Evolutionary conservation across 345 rosid genomes (phyloP), one percentile per base, ranked within the genome.

Genomic region (Chamaenerion angustifolium): DNA sequence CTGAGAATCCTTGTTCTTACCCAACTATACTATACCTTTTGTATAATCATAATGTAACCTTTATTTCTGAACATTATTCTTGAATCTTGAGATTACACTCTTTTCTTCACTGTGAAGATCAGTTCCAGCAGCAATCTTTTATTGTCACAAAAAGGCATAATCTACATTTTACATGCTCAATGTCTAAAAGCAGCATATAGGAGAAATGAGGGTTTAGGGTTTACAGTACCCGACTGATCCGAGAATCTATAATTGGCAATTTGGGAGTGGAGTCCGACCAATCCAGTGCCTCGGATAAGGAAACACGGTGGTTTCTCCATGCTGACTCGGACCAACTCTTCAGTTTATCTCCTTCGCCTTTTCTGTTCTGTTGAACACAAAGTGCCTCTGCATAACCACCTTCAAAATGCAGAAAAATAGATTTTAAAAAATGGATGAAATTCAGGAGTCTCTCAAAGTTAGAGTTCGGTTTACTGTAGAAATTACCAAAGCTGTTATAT

Each of bases 361-460:
- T 79, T 47, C 97, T 77, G 65, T 79, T 77, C 31, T 82, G 77
- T 60, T 88, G 88, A 53, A 88, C 61, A 42, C 71, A 63, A 11
- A 88, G 96, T 16, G 66, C 64, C 66, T 77, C 95, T 1, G 82
- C 96, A 62, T 81, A 82, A 6, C 88, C 94, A 13, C 90, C 96
- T 83, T 58, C 56, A 37, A 11, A 60, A 9, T 16, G 31, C 35
- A 12, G 15, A 31, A 7, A 31, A 2, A 23, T 5, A 23, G 2
- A 2, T n/a, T n/a, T n/a, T n/a, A n/a, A 31, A 31, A 31, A 5
- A 31, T 8, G 10, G 0, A 5, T 3, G 10, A 31, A 31, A 31
- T 31, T 31, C 37, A 31, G 5, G 37, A 31, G 1, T 31, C 7
- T 31, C 37, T 31, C 25, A 31, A 8, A 31, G 37, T 8, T 31